A percentile compares a stretch with the other conserved stretches of the same genome.
These are phyloP conservation scores for Ophiobolus disseminans DNA, from an alignment of 2,329 filamentous ascomycete genomes.

Conservation along the genomic window DNA sequence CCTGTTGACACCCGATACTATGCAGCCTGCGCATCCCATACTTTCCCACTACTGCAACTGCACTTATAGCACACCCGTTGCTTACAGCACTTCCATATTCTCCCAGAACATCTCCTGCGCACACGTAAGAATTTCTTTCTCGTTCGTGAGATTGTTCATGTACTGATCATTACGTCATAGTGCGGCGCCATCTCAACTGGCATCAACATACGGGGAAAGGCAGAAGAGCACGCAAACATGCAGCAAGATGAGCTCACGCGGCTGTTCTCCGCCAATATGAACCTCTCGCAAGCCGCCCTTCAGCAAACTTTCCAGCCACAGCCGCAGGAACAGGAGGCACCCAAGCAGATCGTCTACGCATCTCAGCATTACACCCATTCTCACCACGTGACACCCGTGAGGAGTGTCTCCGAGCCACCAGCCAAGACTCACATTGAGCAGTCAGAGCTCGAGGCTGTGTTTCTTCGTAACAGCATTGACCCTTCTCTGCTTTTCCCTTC, in stretches of 20 bases:
- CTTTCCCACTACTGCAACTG: conserved; percentile 50
- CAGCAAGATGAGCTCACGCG: conserved; percentile 82
- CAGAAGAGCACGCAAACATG: conserved; percentile 53
- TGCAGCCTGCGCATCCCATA: conserved; percentile 50
- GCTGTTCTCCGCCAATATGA: conserved; percentile 80
- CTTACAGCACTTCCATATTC: conserved; percentile 53
- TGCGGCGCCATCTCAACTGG: conserved; percentile 52
- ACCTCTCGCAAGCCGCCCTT: conserved; percentile 55
- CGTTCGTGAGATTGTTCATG: conserved; percentile 7
- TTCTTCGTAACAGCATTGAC: conserved; percentile 73
- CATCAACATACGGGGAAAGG: conserved; percentile 50
- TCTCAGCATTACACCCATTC: conserved; percentile 88
- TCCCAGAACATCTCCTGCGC: conserved; percentile 54
- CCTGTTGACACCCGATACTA: conserved; percentile 30
- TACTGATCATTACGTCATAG: conserved; percentile 52
- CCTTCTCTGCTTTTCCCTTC: conserved; percentile 71
- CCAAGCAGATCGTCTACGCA: conserved; percentile 70
- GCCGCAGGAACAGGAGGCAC: conserved; percentile 21
- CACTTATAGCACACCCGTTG: conserved; percentile 49
- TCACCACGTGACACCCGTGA: conserved; percentile 63
- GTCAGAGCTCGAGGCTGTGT: conserved; percentile 62
- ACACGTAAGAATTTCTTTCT: conserved; percentile 53
- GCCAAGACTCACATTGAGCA: conserved; percentile 39
- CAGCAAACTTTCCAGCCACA: conserved; percentile 53
- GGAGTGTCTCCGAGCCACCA: conserved; percentile 38